These are phyloP conservation scores for Starmerella riodocensis DNA, from an alignment of 805 yeast genomes.

Conservation along the genomic window DNA sequence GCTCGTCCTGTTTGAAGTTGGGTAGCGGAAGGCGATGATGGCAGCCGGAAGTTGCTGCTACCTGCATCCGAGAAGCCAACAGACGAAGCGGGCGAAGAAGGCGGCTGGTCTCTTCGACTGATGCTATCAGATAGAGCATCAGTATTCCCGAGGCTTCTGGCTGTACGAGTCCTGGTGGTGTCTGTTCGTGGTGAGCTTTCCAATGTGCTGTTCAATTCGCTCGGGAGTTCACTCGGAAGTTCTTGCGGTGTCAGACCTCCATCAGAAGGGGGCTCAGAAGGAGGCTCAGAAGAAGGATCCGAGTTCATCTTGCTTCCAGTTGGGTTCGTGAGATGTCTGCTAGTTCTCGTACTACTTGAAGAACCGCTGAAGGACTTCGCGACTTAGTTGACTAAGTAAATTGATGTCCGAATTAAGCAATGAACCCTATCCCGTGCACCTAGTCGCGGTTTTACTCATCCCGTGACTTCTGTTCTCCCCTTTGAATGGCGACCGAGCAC, in stretches of 20 bases:
- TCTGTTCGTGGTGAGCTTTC: constrained; percentile 12
- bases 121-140: not conserved
- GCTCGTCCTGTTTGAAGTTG: constrained; percentile 4
- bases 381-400: not conserved
- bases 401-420: not conserved
- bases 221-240: constrained; percentile 14
- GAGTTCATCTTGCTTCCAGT: not conserved
- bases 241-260: constrained; percentile 5
- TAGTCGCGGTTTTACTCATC: too few species aligned
- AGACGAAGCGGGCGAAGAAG: constrained; percentile 16
- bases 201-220: constrained; percentile 17
- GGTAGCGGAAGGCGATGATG: constrained; percentile 13
- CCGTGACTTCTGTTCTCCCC: too few species aligned
- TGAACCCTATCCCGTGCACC: constrained; percentile 6
- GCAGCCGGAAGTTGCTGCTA: constrained; percentile 12
- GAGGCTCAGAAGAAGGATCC: constrained; percentile 12
- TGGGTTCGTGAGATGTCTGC: not conserved
- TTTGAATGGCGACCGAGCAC: too few species aligned
- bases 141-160: not conserved
- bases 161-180: not conserved
- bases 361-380: not conserved
- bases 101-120: constrained; percentile 5
- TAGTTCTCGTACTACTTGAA: not conserved
- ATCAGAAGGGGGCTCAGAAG: constrained; percentile 8
- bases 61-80: constrained; percentile 12